Evolutionary conservation across 352 stramenopile species (phyloP).

Genomic region (Phytophthora litchii): DNA sequence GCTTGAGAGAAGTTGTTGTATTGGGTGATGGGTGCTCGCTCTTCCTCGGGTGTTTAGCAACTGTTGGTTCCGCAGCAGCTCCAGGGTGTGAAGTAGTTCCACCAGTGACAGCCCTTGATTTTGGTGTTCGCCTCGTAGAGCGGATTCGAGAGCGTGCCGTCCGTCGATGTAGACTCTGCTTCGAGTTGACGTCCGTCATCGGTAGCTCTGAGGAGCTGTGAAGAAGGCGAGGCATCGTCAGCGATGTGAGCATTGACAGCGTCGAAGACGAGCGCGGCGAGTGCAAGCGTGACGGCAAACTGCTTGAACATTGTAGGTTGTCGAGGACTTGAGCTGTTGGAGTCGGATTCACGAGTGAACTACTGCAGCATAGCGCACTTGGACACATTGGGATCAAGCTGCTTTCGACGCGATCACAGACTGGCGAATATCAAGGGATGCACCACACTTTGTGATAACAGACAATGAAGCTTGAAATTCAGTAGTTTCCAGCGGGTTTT

Average conservation of each 20-base stretch:
- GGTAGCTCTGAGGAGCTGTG: conserved; percentile 4
- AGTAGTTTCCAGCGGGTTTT: no score
- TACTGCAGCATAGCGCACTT: neutral
- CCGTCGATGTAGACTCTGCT: conserved; percentile 4
- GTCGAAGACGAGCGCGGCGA: conserved; percentile 17
- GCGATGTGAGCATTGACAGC: conserved; percentile 1
- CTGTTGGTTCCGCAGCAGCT: conserved; percentile 33
- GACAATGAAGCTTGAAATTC: neutral
- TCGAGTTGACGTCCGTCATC: conserved; percentile 10
- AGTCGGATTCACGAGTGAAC: conserved; percentile 22
- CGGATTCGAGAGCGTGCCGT: conserved; percentile 6
- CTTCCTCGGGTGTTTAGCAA: conserved; percentile 14
- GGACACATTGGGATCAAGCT: neutral
- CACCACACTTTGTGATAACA: neutral
- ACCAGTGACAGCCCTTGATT: conserved; percentile 30
- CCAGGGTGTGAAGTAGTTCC: conserved; percentile 29
- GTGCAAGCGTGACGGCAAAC: conserved; percentile 7
- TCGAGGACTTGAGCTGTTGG: conserved; percentile 13
- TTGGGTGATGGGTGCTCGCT: conserved; percentile 10
- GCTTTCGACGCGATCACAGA: neutral
- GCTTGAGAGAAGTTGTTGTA: neutral
- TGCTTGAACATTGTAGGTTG: conserved; percentile 29
- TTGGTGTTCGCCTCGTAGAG: conserved; percentile 28
- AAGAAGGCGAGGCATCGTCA: neutral
- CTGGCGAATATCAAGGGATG: conserved; percentile 8